Conservation (phyloP, 176 grass and related monocot genomes). For the Carex littledalei region DNA sequence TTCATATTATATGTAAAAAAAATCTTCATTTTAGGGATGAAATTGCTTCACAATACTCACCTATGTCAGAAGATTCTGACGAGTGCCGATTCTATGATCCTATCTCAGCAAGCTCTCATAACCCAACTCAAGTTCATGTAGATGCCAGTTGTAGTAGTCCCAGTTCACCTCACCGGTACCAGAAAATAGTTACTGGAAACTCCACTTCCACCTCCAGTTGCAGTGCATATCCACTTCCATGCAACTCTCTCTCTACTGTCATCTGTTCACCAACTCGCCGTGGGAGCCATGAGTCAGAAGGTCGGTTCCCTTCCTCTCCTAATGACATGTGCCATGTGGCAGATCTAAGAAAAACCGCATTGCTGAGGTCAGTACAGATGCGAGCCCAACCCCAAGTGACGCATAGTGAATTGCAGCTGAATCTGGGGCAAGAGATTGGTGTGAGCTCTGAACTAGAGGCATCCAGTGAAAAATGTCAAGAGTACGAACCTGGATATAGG, state of each 20-base stretch:
- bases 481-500: conserved; percentile 35
- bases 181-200: conserved; percentile 4
- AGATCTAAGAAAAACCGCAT: conserved; percentile 62
- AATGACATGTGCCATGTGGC: conserved; percentile 83
- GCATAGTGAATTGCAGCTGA: conserved; percentile 42
- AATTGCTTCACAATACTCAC: conserved; percentile 75
- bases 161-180: conserved; percentile 46
- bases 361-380: conserved; percentile 91
- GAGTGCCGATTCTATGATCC: conserved; percentile 62
- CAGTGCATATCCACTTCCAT: conserved; percentile 41
- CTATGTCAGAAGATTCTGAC: conserved; percentile 95
- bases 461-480: conserved; percentile 48
- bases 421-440: conserved; percentile 47
- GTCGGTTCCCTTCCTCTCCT: conserved; percentile 78
- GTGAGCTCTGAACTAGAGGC: conserved; percentile 39
- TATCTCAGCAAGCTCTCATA: background rate
- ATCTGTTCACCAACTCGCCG: conserved; percentile 62
- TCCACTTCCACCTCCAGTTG: conserved; percentile 23
- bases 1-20: background rate
- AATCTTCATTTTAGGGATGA: conserved; percentile 61
- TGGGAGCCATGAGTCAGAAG: conserved; percentile 60
- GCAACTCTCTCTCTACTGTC: conserved; percentile 56
- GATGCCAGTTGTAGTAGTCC: conserved; percentile 51
- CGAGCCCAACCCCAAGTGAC: conserved; percentile 45
- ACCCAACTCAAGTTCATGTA: conserved; percentile 38